Conservation (phyloP, 495 filamentous ascomycete species). For the Xylaria intraflava region DNA sequence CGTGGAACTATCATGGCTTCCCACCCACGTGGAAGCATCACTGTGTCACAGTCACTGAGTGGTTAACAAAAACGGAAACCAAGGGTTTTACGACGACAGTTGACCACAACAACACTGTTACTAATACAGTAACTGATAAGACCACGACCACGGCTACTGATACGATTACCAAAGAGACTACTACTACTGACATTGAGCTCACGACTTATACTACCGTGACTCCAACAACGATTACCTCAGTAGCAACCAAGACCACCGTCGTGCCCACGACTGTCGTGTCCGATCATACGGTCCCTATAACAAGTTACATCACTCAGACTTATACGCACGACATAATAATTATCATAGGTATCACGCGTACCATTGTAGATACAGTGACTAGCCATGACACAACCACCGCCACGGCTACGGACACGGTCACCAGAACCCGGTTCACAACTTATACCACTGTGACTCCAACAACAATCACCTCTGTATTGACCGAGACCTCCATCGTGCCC, state of each 20-base stretch:
- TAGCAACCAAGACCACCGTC: slow-evolving; percentile 20
- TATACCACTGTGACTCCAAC: slow-evolving; percentile 24
- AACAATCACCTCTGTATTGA: slow-evolving; percentile 19
- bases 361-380: slow-evolving; percentile 11
- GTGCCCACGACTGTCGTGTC: slow-evolving; percentile 15
- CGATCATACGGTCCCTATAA: slow-evolving; percentile 18
- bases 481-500: slow-evolving; percentile 20
- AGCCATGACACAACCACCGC: slow-evolving; percentile 3
- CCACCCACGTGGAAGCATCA: neutral
- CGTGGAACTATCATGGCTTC: neutral
- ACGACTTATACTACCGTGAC: slow-evolving; percentile 3
- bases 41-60: slow-evolving; percentile 21
- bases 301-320: slow-evolving; percentile 20
- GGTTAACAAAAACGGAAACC: slow-evolving; percentile 14
- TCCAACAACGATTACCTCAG: slow-evolving; percentile 22
- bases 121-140: neutral
- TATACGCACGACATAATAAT: slow-evolving; percentile 16
- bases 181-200: slow-evolving; percentile 19
- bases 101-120: slow-evolving; percentile 8
- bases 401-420: slow-evolving; percentile 9
- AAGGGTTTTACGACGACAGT: slow-evolving; percentile 19
- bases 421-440: slow-evolving; percentile 12
- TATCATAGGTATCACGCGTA: slow-evolving; percentile 17
- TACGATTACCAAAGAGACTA: neutral
- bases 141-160: neutral